Percentiles rank a stretch among this genome's conserved stretches.
Conservation (phyloP, 2,329 filamentous ascomycete species). For the Hysterium pulicare region DNA sequence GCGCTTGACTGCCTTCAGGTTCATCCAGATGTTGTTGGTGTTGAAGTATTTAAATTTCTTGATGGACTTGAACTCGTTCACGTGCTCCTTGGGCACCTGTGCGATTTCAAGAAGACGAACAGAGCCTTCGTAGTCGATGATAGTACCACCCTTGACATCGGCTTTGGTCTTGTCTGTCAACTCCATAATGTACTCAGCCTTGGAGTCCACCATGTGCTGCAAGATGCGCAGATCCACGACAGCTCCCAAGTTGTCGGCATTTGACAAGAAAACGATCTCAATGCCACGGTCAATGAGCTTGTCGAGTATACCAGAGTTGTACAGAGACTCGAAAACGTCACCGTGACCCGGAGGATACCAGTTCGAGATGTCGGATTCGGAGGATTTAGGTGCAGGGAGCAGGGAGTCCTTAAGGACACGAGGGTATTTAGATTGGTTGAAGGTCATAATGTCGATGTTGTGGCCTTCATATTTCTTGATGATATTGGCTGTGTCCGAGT, state of each 20-base stretch:
- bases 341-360: conserved; percentile 99
- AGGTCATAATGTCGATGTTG: conserved; percentile 98
- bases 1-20: conserved; percentile 94
- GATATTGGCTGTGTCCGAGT: conserved; percentile 95
- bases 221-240: conserved; percentile 97
- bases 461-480: conserved; percentile 99
- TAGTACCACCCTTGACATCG: conserved; percentile 99
- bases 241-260: conserved; percentile 96
- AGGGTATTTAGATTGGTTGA: conserved; percentile 99
- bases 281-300: conserved; percentile 93
- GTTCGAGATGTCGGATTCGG: conserved; percentile 82
- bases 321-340: conserved; percentile 98
- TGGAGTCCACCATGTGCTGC: conserved; percentile 98
- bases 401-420: conserved; percentile 98
- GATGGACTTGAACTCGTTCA: conserved; percentile 99
- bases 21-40: conserved; percentile 99
- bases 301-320: conserved; percentile 98
- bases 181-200: conserved; percentile 99
- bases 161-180: conserved; percentile 99
- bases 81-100: conserved; percentile 98
- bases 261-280: conserved; percentile 97
- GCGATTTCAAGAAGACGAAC: conserved; percentile 97
- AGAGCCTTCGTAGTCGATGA: conserved; percentile 98
- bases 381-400: conserved; percentile 88
- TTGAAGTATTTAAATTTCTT: conserved; percentile 99